phyloP scores from a whole-genome alignment of 306 rosid genomes.

The Senna siamea region DNA sequence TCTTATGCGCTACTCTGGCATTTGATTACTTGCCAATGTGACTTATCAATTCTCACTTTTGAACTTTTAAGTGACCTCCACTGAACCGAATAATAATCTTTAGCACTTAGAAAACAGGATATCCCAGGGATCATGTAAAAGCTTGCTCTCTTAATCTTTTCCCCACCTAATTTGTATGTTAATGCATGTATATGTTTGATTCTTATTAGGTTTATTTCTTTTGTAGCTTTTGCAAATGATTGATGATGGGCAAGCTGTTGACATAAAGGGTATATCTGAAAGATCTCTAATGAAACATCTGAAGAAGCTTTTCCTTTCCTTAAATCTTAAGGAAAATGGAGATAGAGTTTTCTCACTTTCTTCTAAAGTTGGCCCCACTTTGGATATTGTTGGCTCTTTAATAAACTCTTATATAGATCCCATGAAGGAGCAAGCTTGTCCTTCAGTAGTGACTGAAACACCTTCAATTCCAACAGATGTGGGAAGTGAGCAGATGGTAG shows the following conservation, averaged over 20 bases:
- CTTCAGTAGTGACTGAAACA: conserved; percentile 42
- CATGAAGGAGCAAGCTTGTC: conserved; percentile 35
- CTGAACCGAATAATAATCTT: background rate
- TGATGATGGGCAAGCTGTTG: conserved; percentile 93
- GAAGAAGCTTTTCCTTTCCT: conserved; percentile 69
- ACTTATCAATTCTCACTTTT: background rate
- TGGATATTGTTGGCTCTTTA: conserved; percentile 71
- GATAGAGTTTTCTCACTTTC: conserved; percentile 72
- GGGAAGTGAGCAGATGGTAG: conserved; percentile 42
- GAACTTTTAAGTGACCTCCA: background rate
- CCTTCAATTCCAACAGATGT: conserved; percentile 37
- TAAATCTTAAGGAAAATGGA: conserved; percentile 68
- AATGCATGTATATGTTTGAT: conserved; percentile 10
- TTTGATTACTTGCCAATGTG: background rate
- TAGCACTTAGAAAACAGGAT: background rate
- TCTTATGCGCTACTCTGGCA: background rate
- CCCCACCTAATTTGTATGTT: background rate
- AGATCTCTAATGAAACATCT: conserved; percentile 61
- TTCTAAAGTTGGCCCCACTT: conserved; percentile 65
- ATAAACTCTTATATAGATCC: conserved; percentile 46
- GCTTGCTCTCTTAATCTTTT: background rate
- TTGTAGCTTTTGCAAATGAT: conserved; percentile 82
- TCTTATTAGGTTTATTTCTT: conserved; percentile 31
- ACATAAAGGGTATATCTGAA: conserved; percentile 82
- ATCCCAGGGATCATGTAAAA: background rate